Evolutionary conservation across 1,139 yeast species (phyloP).

Genomic region (Hyphopichia fennica): DNA sequence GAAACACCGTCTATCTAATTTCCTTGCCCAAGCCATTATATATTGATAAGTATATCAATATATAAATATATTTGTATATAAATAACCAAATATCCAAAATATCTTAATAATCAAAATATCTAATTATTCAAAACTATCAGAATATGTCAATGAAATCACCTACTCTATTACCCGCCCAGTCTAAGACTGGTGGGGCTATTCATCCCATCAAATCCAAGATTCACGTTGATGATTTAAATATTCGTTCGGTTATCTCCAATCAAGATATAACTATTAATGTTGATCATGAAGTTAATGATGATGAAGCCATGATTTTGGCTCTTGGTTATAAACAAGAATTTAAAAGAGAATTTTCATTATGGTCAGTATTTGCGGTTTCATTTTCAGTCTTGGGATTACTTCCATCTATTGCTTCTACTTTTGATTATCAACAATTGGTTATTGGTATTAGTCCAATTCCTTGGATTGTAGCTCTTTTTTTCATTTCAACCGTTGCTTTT

Average conservation of each 20-base stretch:
- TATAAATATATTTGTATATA: too few species aligned
- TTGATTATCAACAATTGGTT: conserved; percentile 53
- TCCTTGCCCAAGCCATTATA: too few species aligned
- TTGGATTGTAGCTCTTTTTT: conserved; percentile 52
- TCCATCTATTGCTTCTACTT: conserved; percentile 66
- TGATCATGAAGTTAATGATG: conserved; percentile 48
- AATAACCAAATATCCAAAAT: too few species aligned
- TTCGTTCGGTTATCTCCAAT: conserved; percentile 43
- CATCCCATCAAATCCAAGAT: conserved; percentile 37
- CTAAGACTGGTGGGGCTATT: neutral
- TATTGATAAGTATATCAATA: too few species aligned
- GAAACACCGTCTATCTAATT: too few species aligned
- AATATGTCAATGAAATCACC: neutral
- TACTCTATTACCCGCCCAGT: neutral
- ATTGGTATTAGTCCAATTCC: conserved; percentile 56
- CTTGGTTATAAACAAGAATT: conserved; percentile 76
- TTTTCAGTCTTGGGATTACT: conserved; percentile 71
- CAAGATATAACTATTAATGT: conserved; percentile 39
- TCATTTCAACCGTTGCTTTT: conserved; percentile 51
- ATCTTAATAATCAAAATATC: too few species aligned
- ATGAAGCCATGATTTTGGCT: conserved; percentile 59
- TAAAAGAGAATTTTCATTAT: conserved; percentile 63
- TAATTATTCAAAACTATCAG: too few species aligned
- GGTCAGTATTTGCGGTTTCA: conserved; percentile 66
- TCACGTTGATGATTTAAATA: conserved; percentile 39